Conservation (phyloP, 1,284 basidiomycete genomes). For the Inonotus obliquus region DNA sequence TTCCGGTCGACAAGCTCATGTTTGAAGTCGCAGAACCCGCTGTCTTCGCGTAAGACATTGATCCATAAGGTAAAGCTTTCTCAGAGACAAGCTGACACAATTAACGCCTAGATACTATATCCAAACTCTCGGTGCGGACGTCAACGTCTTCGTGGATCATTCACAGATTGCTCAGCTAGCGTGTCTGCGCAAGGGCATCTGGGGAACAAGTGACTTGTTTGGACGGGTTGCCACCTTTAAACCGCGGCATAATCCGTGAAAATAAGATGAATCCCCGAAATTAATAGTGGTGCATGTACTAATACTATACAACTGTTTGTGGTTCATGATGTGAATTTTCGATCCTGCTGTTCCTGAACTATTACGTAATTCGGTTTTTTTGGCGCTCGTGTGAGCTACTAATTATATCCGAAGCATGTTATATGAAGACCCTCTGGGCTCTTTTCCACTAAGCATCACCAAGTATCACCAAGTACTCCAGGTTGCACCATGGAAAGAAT, state of each 20-base stretch:
- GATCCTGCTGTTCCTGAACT: background rate
- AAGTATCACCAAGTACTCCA: too few relatives aligned
- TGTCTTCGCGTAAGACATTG: conserved; percentile 21
- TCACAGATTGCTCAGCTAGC: conserved; percentile 44
- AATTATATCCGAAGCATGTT: background rate
- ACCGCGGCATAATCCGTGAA: background rate
- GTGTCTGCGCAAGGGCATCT: conserved; percentile 41
- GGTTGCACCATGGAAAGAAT: background rate
- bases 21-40: conserved; percentile 44
- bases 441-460: too few relatives aligned
- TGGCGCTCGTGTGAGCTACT: background rate
- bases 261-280: background rate
- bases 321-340: background rate
- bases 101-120: conserved; percentile 32
- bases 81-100: background rate
- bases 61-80: background rate
- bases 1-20: conserved; percentile 43
- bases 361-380: background rate
- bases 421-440: background rate
- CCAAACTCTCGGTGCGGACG: conserved; percentile 40
- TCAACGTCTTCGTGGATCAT: conserved; percentile 44
- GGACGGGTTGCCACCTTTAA: conserved; percentile 33
- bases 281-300: too few relatives aligned
- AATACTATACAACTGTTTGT: background rate
- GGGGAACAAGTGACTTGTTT: conserved; percentile 42